Base-by-base conservation (phyloP, 164 flowering plant species). In the Amborella trichopoda region DNA sequence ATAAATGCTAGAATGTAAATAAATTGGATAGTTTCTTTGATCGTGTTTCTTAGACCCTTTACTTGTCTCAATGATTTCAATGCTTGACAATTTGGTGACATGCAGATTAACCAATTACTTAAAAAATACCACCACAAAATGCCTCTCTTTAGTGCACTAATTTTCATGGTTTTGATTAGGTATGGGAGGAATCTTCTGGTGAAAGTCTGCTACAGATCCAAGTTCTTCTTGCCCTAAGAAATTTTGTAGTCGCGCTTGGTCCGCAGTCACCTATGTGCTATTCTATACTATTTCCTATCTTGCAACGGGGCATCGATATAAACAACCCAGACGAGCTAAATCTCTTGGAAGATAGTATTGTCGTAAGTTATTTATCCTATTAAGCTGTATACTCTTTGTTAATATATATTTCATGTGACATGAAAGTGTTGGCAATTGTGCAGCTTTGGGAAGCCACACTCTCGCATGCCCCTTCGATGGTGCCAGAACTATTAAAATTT, bases 381-480 rank as follows among this genome's bases (percentile, higher is more conserved):
- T 6, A 6, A 28, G 1, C 14, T 40, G 23, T 44, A 28, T 58
- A 11, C 30, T 28, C 5, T 52, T 13, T 46, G 18, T 33, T 24
- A 30, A 3, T 5, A 27, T 12, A 1, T 21, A 2, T 48, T 48
- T 6, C 40, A 6, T 6, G 34, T 30, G 0, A 6, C 6, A n/a
- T n/a, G n/a, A n/a, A n/a, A n/a, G n/a, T 21, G 23, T 28, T 28
- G n/a, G 33, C 17, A 6, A 18, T 4, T 30, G 2, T 75, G 72
- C 86, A 91, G 99, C 66, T 91, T 55, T 91, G 99, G 99, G 96
- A 91, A 65, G 77, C 81, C 43, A 73, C 94, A 30, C 64, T 91
- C 45, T 64, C 81, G 57, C 70, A 80, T 71, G 95, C 99, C 44
- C 84, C 95, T 19, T 67, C 82, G 17, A 67, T 87, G 82, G 82